Evolutionary conservation across 2,329 filamentous ascomycete species (phyloP).

Genomic region (Malbranchea cinnamomea): DNA sequence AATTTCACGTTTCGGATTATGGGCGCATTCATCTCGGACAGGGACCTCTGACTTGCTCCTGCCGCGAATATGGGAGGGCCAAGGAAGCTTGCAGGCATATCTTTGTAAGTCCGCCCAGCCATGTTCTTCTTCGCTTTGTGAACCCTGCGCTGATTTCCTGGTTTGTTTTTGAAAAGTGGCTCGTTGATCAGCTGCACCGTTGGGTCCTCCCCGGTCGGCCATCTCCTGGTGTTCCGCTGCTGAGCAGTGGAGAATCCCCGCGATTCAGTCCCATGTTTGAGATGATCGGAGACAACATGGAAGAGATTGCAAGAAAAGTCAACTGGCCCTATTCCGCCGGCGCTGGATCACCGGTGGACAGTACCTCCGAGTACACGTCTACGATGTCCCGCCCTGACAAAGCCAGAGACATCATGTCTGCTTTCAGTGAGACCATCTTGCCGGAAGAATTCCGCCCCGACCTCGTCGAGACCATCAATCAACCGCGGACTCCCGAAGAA

Average conservation of each 20-base stretch:
- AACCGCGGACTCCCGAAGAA: slow-evolving; percentile 23
- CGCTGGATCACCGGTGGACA: slow-evolving; percentile 9
- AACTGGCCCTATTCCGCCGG: slow-evolving; percentile 22
- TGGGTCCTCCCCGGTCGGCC: slow-evolving; percentile 18
- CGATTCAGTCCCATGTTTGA: slow-evolving; percentile 18
- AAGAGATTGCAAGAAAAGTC: slow-evolving; percentile 18
- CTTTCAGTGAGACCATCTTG: slow-evolving; percentile 25
- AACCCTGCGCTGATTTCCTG: slow-evolving; percentile 3
- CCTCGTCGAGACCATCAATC: slow-evolving; percentile 20
- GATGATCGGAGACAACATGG: slow-evolving; percentile 19
- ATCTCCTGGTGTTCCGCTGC: slow-evolving; percentile 17
- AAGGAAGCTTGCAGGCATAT: slow-evolving; percentile 27
- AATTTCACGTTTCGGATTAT: slow-evolving; percentile 23
- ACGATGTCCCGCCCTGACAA: slow-evolving; percentile 25
- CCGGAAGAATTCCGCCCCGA: slow-evolving; percentile 29
- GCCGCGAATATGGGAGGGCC: slow-evolving; percentile 18
- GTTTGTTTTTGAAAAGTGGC: slow-evolving; percentile 19
- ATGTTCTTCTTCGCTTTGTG: background rate
- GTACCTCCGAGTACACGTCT: slow-evolving; percentile 8
- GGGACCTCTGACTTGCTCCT: slow-evolving; percentile 21
- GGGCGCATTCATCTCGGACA: slow-evolving; percentile 20
- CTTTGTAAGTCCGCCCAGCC: slow-evolving; percentile 29
- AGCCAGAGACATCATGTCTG: slow-evolving; percentile 31
- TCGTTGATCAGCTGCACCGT: slow-evolving; percentile 26
- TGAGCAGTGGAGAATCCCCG: slow-evolving; percentile 18